phyloP scores from a whole-genome alignment of 1,284 basidiomycete genomes.

The Marasmius tenuissimus region DNA sequence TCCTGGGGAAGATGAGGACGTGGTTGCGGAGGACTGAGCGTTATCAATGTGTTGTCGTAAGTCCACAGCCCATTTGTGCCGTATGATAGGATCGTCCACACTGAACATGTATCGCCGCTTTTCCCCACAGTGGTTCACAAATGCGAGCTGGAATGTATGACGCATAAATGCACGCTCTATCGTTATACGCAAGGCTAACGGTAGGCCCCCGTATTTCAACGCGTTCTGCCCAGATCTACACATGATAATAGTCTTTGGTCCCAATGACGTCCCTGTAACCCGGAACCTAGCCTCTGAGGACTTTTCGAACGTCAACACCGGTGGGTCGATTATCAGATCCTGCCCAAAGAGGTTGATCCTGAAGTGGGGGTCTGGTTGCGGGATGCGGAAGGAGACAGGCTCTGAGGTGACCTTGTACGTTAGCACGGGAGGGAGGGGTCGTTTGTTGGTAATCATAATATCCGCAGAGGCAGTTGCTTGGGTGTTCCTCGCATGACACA shows the following conservation, averaged over 20 bases:
- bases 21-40: constrained; percentile 31
- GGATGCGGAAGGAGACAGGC: constrained; percentile 79
- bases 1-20: constrained; percentile 33
- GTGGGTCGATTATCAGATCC: constrained; percentile 84
- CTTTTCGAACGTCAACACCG: constrained; percentile 74
- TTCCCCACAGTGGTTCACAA: constrained; percentile 65
- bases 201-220: constrained; percentile 75
- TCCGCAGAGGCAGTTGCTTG: constrained; percentile 43
- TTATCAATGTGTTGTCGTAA: constrained; percentile 70
- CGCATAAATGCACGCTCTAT: constrained; percentile 93
- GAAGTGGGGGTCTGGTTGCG: constrained; percentile 76
- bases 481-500: constrained; percentile 69
- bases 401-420: constrained; percentile 87
- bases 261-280: constrained; percentile 80
- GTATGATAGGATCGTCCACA: constrained; percentile 73
- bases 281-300: constrained; percentile 84
- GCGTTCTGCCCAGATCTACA: constrained; percentile 80
- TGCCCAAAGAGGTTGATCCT: constrained; percentile 82
- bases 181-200: constrained; percentile 70
- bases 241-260: constrained; percentile 79
- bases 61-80: constrained; percentile 72
- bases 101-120: constrained; percentile 93
- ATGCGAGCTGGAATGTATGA: constrained; percentile 89
- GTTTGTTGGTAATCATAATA: constrained; percentile 66
- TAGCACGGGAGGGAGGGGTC: constrained; percentile 71